Percentiles rank a stretch among this genome's conserved stretches.
These are phyloP conservation scores for Peterozyma xylosa DNA, from an alignment of 805 yeast species.

Conservation along the genomic window DNA sequence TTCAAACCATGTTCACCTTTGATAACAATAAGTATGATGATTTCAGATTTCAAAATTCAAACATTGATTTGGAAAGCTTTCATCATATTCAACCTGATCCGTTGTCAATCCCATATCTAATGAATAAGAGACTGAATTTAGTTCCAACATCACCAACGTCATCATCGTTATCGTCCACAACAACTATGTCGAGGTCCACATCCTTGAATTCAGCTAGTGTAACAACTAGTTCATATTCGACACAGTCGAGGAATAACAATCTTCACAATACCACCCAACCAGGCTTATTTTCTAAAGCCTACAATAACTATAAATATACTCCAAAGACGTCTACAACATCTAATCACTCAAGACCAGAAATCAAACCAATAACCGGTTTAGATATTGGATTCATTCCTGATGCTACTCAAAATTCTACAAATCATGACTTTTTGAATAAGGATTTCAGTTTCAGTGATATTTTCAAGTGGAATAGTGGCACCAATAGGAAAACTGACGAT, in stretches of 20 bases:
- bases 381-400: no score
- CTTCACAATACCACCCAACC: constrained; percentile 1
- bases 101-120: no score
- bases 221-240: neutral
- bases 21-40: no score
- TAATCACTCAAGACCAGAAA: neutral
- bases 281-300: constrained; percentile 4
- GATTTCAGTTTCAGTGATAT: neutral
- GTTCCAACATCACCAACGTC: neutral
- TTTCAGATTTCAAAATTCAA: no score
- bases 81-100: no score
- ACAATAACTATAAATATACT: constrained; percentile 1
- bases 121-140: no score
- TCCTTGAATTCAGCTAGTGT: neutral
- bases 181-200: neutral
- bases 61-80: no score
- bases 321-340: neutral
- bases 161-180: neutral
- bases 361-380: no score
- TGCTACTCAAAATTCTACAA: no score
- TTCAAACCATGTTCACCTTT: no score
- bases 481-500: neutral
- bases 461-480: constrained; percentile 4
- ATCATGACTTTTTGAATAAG: neutral
- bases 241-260: constrained; percentile 4